Conservation (phyloP, 2,329 filamentous ascomycete species). For the Talaromyces atroroseus region DNA sequence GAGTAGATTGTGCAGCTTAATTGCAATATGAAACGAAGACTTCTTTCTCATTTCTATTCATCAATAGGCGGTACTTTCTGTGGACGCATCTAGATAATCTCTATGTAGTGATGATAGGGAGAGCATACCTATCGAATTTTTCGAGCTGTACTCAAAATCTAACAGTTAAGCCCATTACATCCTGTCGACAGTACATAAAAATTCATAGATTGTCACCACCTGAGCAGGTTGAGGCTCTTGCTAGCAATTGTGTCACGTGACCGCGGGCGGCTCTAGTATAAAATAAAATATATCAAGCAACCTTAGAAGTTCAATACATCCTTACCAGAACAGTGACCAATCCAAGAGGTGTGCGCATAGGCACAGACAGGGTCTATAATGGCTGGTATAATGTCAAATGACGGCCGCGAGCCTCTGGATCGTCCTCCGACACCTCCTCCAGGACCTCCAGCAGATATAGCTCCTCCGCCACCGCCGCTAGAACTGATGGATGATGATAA, state of each 20-base stretch:
- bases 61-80: too few relatives aligned
- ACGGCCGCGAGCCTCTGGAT: conserved; percentile 30
- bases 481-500: conserved; percentile 40
- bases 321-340: background rate
- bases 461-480: conserved; percentile 37
- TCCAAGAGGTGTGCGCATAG: background rate
- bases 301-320: background rate
- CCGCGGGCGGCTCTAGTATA: background rate
- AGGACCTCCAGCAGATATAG: conserved; percentile 40
- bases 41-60: too few relatives aligned
- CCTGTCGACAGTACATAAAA: background rate
- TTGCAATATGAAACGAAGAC: too few relatives aligned
- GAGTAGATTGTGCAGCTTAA: conserved; percentile 7
- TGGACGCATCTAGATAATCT: too few relatives aligned
- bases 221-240: too few relatives aligned
- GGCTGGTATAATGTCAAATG: conserved; percentile 30
- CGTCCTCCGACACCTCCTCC: conserved; percentile 37
- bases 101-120: too few relatives aligned
- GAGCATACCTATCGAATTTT: too few relatives aligned
- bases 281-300: background rate
- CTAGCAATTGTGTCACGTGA: too few relatives aligned
- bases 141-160: too few relatives aligned
- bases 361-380: conserved; percentile 19
- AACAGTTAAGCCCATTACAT: background rate
- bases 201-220: too few relatives aligned